Evolutionary conservation across 2,329 filamentous ascomycete species (phyloP).

Genomic region (Metarhizium anisopliae): DNA sequence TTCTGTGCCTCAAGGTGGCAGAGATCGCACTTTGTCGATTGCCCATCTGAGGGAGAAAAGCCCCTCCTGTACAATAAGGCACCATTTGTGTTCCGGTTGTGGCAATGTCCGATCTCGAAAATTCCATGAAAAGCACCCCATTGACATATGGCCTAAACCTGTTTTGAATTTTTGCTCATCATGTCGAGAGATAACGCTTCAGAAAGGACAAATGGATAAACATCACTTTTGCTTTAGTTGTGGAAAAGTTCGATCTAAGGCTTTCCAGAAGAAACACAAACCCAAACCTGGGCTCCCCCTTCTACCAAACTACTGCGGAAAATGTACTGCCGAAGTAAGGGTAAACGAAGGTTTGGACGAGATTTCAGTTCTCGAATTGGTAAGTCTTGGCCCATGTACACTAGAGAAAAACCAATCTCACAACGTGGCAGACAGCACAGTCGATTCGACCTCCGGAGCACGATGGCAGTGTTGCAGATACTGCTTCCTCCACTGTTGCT

Average conservation of each 20-base stretch:
- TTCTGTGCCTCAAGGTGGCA: not conserved
- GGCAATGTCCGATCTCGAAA: conserved; percentile 23
- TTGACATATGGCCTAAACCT: conserved; percentile 12
- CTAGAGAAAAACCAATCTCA: not conserved
- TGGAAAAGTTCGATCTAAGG: conserved; percentile 16
- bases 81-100: conserved; percentile 28
- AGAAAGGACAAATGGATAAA: conserved; percentile 12
- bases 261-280: conserved; percentile 14
- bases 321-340: conserved; percentile 17
- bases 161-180: conserved; percentile 25
- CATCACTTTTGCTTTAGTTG: conserved; percentile 33
- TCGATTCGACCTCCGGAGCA: not conserved
- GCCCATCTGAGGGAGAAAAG: conserved; percentile 10
- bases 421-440: not conserved
- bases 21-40: not conserved
- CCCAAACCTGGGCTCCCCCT: conserved; percentile 15
- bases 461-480: not conserved
- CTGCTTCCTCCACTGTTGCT: not conserved
- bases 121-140: conserved; percentile 26
- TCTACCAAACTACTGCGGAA: conserved; percentile 23
- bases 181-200: conserved; percentile 21
- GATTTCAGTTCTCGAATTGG: conserved; percentile 18
- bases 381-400: not conserved
- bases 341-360: conserved; percentile 15
- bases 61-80: conserved; percentile 10